These are phyloP conservation scores for Psidium guajava DNA, from an alignment of 345 rosid species.

Conservation along the genomic window DNA sequence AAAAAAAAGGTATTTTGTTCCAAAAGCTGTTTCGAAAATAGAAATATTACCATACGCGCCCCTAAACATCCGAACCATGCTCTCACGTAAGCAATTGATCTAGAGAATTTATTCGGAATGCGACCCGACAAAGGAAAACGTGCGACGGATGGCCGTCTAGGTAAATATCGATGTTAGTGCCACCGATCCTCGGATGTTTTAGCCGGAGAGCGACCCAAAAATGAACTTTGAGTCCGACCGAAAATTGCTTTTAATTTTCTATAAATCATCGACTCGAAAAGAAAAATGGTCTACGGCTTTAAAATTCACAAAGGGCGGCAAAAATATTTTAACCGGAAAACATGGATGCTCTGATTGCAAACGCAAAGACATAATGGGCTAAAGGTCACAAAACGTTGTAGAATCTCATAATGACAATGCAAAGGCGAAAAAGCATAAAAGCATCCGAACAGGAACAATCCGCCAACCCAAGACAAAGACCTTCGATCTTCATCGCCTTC, in stretches of 20 bases:
- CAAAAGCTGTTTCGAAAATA: no score
- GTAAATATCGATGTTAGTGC: neutral
- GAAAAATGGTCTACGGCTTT: neutral
- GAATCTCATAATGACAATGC: neutral
- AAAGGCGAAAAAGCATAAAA: neutral
- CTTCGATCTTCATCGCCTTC: neutral
- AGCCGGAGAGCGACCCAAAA: neutral
- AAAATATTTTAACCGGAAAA: neutral
- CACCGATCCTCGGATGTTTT: neutral
- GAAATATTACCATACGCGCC: no score
- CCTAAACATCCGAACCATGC: no score
- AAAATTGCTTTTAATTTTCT: neutral
- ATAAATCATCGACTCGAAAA: neutral
- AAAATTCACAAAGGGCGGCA: neutral
- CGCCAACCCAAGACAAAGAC: neutral
- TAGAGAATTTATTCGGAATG: no score
- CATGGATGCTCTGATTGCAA: neutral
- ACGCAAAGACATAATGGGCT: neutral
- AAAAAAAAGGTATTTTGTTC: no score
- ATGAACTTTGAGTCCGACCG: neutral
- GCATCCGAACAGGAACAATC: neutral
- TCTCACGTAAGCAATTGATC: no score
- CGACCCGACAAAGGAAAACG: neutral
- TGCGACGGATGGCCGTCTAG: neutral
- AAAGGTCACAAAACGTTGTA: neutral